Conservation (phyloP, 2,329 filamentous ascomycete species). For the Hirsutella minnesotensis region DNA sequence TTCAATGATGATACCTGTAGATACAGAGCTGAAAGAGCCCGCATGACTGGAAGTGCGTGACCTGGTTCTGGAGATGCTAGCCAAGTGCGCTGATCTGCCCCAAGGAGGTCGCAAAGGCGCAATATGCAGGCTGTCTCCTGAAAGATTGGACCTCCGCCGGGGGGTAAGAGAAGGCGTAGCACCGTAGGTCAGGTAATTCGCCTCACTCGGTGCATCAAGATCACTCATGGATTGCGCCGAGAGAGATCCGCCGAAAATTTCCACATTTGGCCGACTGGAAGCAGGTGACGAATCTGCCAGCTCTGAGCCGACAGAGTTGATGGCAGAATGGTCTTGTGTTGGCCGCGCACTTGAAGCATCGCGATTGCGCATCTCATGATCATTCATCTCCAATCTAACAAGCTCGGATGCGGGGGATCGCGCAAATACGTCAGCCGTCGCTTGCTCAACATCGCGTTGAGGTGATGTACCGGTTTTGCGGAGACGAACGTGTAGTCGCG, state of each 20-base stretch:
- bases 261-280: constrained; percentile 37
- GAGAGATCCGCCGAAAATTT: constrained; percentile 38
- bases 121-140: constrained; percentile 49
- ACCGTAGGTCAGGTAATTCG: constrained; percentile 43
- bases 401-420: no score
- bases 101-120: constrained; percentile 39
- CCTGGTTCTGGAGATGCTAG: constrained; percentile 35
- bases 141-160: constrained; percentile 33
- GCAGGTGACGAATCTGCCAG: constrained; percentile 27
- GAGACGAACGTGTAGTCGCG: background rate
- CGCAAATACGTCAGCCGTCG: no score
- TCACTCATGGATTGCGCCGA: constrained; percentile 25
- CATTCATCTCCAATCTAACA: constrained; percentile 10
- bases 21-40: constrained; percentile 43
- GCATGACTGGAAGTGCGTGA: constrained; percentile 42
- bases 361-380: constrained; percentile 41
- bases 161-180: constrained; percentile 20
- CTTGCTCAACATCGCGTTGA: no score
- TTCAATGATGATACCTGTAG: constrained; percentile 36
- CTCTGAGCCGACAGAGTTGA: constrained; percentile 14
- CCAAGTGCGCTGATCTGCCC: constrained; percentile 34
- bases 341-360: constrained; percentile 22
- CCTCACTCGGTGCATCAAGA: constrained; percentile 8
- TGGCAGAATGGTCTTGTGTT: constrained; percentile 1
- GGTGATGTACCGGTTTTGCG: background rate